A percentile compares a stretch with the other conserved stretches of the same genome.
phyloP scores from a whole-genome alignment of 2,329 filamentous ascomycete species.

The Lasiodiplodia sp. region DNA sequence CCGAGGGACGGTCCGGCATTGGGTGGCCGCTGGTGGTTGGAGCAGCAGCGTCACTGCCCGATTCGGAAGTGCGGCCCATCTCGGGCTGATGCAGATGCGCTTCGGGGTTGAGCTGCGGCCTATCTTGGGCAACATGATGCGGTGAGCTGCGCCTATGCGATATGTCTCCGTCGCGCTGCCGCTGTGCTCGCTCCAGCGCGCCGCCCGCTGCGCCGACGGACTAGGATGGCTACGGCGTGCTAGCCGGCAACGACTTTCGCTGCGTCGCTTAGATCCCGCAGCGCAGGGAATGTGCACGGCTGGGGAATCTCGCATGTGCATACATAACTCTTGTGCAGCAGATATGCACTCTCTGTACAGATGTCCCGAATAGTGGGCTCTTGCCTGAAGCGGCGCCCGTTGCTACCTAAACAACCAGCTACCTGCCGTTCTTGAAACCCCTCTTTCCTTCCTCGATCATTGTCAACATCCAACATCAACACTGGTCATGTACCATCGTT shows the following conservation, averaged over 20 bases:
- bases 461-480: not conserved
- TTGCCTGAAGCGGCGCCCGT: not conserved
- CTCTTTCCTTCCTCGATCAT: not conserved
- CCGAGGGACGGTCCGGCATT: not conserved
- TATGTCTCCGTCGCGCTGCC: not conserved
- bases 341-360: not conserved
- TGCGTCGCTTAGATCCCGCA: not conserved
- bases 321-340: constrained; percentile 7
- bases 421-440: not conserved
- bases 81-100: not conserved
- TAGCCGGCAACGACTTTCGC: constrained; percentile 8
- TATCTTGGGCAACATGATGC: not conserved
- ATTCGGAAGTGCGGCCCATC: not conserved
- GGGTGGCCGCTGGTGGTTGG: not conserved
- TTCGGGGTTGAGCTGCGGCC: not conserved
- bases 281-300: not conserved
- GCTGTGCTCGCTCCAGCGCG: not conserved
- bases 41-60: not conserved
- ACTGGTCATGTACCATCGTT: not conserved
- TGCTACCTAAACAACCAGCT: not conserved
- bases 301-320: not conserved
- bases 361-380: not conserved
- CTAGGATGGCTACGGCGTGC: not conserved
- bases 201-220: not conserved
- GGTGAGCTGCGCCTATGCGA: not conserved